Evolutionary conservation across 108 stramenopile genomes (phyloP).

Genomic region (Fragilaria crotonensis): DNA sequence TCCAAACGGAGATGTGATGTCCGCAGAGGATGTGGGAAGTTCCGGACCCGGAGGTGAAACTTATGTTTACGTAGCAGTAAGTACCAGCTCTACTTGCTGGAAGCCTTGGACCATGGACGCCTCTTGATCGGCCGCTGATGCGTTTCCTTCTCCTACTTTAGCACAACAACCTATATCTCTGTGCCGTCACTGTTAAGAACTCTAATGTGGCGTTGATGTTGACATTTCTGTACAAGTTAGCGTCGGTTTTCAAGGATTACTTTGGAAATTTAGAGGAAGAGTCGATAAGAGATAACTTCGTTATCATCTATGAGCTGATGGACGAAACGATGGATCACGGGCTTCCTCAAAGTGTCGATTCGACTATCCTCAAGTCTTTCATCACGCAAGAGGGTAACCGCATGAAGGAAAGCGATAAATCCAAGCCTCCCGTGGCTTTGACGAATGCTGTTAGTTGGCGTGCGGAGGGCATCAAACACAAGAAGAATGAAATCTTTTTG

Average conservation of each 20-base stretch:
- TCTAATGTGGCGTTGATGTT: constrained; percentile 93
- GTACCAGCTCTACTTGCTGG: constrained; percentile 18
- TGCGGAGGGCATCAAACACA: constrained; percentile 97
- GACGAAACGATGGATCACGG: constrained; percentile 99
- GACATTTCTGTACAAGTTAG: constrained; percentile 86
- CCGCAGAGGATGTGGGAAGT: constrained; percentile 47
- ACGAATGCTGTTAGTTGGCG: constrained; percentile 99
- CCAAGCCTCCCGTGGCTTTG: constrained; percentile 91
- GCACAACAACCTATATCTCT: constrained; percentile 95
- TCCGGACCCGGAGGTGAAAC: constrained; percentile 66
- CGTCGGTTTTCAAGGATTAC: constrained; percentile 95
- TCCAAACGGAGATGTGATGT: constrained; percentile 45
- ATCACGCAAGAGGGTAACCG: constrained; percentile 95
- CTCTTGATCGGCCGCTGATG: neutral
- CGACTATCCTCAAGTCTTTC: constrained; percentile 84
- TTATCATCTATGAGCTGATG: constrained; percentile 97
- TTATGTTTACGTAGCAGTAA: constrained; percentile 78
- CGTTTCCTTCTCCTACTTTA: constrained; percentile 14
- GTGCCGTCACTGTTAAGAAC: constrained; percentile 94
- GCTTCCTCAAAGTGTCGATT: constrained; percentile 89
- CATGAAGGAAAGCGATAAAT: constrained; percentile 72
- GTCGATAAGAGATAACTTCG: constrained; percentile 98
- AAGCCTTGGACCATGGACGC: too few species aligned
- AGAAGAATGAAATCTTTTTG: constrained; percentile 99
- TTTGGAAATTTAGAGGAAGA: constrained; percentile 98